Conservation (phyloP, 768 basidiomycete species). For the Leccinum sublutescens region DNA sequence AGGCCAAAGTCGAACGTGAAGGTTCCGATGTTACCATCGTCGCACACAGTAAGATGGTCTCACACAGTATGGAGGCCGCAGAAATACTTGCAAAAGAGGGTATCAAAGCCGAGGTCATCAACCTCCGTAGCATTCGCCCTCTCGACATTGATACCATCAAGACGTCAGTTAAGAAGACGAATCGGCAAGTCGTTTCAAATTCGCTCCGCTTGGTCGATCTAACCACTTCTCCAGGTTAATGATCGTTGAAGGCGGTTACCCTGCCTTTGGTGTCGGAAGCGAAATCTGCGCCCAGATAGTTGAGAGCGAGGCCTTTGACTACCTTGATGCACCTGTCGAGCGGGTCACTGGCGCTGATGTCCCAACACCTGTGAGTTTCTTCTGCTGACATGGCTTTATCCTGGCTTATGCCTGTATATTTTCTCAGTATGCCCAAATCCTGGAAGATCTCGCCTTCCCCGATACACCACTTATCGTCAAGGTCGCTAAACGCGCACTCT, state of each 20-base stretch:
- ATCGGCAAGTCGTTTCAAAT: constrained; percentile 54
- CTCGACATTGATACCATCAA: constrained; percentile 98
- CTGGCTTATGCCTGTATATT: constrained; percentile 12
- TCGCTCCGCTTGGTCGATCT: not conserved
- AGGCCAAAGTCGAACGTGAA: constrained; percentile 92
- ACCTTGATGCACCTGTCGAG: constrained; percentile 97
- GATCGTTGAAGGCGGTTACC: constrained; percentile 98
- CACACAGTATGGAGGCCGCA: constrained; percentile 92
- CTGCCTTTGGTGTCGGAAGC: constrained; percentile 95
- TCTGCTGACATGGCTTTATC: constrained; percentile 7
- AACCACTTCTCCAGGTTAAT: constrained; percentile 56
- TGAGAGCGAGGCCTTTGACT: constrained; percentile 97
- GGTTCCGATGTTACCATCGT: constrained; percentile 95
- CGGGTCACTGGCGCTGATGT: constrained; percentile 97
- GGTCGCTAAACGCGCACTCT: constrained; percentile 91
- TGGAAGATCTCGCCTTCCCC: constrained; percentile 93
- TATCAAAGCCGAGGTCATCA: constrained; percentile 97
- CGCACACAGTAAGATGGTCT: constrained; percentile 98
- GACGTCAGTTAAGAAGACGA: constrained; percentile 97
- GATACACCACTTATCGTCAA: constrained; percentile 88
- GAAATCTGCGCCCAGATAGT: constrained; percentile 98
- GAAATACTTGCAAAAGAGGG: constrained; percentile 93
- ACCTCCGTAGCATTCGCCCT: constrained; percentile 92
- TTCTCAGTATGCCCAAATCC: constrained; percentile 79
- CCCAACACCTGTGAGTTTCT: constrained; percentile 80